Conservation (phyloP, 2,329 filamentous ascomycete species). For the Colletotrichum caudatum region DNA sequence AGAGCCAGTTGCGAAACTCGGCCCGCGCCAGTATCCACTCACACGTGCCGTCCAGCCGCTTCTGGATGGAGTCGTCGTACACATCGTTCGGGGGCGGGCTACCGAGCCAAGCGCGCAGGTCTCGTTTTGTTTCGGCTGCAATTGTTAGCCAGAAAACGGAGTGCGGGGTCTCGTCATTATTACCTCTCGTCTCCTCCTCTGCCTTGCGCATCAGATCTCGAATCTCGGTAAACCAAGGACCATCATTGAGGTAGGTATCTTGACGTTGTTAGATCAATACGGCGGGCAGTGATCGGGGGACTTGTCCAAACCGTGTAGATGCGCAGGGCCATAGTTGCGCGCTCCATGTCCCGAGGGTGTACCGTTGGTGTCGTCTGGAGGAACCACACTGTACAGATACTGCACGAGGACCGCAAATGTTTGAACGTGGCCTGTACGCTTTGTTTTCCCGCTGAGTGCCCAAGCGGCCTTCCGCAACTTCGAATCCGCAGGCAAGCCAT, state of each 20-base stretch:
- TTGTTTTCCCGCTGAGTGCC: slow-evolving; percentile 38
- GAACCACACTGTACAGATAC: slow-evolving; percentile 34
- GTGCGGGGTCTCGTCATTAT: accelerated
- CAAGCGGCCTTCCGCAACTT: slow-evolving; percentile 32
- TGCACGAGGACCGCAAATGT: slow-evolving; percentile 31
- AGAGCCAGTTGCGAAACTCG: slow-evolving; percentile 43
- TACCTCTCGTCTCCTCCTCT: slow-evolving; percentile 21
- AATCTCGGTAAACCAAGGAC: too few species aligned
- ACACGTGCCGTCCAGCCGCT: slow-evolving; percentile 45
- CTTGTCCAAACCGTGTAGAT: background rate
- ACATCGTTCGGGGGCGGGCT: slow-evolving; percentile 29
- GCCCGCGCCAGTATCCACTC: slow-evolving; percentile 45
- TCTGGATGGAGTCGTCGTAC: slow-evolving; percentile 43
- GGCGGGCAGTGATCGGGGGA: background rate
- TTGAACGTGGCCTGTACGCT: slow-evolving; percentile 28
- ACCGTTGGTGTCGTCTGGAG: background rate
- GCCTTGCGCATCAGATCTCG: slow-evolving; percentile 3
- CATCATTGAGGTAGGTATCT: background rate
- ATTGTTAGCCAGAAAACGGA: background rate
- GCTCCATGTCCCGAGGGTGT: too few species aligned
- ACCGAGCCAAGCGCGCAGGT: slow-evolving; percentile 41
- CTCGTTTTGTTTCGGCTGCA: slow-evolving; percentile 26
- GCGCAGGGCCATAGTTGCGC: too few species aligned
- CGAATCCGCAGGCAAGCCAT: slow-evolving; percentile 9
- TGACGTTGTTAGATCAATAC: accelerated